Percentiles rank a stretch among this genome's conserved stretches.
phyloP scores from a whole-genome alignment of 345 rosid species.

The Durio zibethinus region DNA sequence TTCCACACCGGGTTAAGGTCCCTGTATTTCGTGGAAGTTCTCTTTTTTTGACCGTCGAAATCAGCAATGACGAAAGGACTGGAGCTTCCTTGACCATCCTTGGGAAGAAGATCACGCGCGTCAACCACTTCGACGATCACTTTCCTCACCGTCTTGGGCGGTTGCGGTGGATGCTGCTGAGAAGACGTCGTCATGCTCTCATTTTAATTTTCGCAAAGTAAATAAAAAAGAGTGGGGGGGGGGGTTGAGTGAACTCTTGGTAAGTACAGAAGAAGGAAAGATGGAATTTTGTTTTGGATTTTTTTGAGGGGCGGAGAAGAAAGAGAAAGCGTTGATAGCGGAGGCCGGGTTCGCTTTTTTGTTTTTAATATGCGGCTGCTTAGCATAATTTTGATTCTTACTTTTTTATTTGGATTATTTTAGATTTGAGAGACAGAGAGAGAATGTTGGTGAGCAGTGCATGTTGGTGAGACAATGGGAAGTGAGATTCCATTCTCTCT shows the following conservation, averaged over 20 bases:
- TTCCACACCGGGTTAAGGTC: constrained; percentile 90
- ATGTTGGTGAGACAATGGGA: neutral
- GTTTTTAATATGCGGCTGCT: neutral
- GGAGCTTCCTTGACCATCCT: constrained; percentile 95
- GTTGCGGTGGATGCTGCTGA: constrained; percentile 27
- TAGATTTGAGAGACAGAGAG: neutral
- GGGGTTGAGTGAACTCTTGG: neutral
- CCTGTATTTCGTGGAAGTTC: constrained; percentile 65
- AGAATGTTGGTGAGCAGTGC: too few species aligned
- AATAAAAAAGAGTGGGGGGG: too few species aligned
- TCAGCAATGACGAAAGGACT: constrained; percentile 78
- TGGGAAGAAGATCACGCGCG: constrained; percentile 81
- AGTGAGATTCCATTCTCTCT: constrained; percentile 15
- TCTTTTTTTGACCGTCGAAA: constrained; percentile 73
- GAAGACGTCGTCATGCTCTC: constrained; percentile 40
- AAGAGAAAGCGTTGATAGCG: constrained; percentile 16
- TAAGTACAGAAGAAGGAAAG: neutral
- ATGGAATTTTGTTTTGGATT: neutral
- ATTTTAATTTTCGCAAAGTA: neutral
- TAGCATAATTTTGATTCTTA: neutral
- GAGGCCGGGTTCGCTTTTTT: neutral
- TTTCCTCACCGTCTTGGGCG: constrained; percentile 40
- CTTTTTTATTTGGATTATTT: neutral
- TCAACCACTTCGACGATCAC: constrained; percentile 68
- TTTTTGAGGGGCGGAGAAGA: neutral